phyloP scores from a whole-genome alignment of 2,329 filamentous ascomycete species.

The Leptographium flavum region DNA sequence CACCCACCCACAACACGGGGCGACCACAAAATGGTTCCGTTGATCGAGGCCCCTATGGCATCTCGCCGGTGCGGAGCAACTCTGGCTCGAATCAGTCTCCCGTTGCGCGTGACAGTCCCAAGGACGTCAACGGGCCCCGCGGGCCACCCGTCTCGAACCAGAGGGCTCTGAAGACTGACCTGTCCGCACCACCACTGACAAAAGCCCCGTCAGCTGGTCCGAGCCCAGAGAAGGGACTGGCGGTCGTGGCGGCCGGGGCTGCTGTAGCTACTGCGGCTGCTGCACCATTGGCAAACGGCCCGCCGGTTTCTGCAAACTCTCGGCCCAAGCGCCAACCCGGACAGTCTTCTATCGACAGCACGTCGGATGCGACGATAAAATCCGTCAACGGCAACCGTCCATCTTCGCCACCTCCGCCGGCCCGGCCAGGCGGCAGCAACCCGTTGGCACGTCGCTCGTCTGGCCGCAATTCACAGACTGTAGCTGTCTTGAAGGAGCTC shows the following conservation, averaged over 20 bases:
- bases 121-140: slow-evolving; percentile 29
- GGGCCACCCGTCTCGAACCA: no score
- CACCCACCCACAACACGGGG: slow-evolving; percentile 20
- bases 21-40: slow-evolving; percentile 35
- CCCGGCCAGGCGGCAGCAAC: slow-evolving; percentile 38
- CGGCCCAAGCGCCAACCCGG: slow-evolving; percentile 34
- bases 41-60: slow-evolving; percentile 25
- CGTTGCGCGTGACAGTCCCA: slow-evolving; percentile 23
- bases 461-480: slow-evolving; percentile 49
- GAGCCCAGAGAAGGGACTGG: neutral
- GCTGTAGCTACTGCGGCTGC: neutral
- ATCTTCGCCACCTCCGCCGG: slow-evolving; percentile 43
- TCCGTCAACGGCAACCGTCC: slow-evolving; percentile 25
- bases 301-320: slow-evolving; percentile 13
- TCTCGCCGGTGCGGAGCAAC: slow-evolving; percentile 20
- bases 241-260: no score
- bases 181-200: neutral
- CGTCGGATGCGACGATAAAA: slow-evolving; percentile 40
- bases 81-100: slow-evolving; percentile 26
- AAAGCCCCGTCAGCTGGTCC: neutral
- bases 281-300: slow-evolving; percentile 10
- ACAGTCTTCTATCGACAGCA: slow-evolving; percentile 56
- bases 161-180: neutral
- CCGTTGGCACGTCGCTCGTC: slow-evolving; percentile 46
- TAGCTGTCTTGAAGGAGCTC: slow-evolving; percentile 71